Evolutionary conservation across 2,329 filamentous ascomycete species (phyloP), one percentile per base, ranked within the genome.

Genomic region (Penicillium brevicompactum): DNA sequence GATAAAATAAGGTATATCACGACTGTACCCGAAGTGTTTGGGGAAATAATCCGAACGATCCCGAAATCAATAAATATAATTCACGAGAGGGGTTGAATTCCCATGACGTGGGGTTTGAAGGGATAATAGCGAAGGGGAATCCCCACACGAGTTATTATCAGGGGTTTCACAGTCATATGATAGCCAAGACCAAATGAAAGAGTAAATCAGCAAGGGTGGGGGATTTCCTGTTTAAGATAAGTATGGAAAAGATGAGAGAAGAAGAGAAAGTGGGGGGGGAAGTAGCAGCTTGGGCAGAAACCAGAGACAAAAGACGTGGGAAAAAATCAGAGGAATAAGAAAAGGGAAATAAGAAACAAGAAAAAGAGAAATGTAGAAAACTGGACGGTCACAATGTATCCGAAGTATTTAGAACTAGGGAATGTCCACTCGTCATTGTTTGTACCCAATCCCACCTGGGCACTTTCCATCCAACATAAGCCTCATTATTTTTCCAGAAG

Each of bases 51-150:
- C 47, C 42, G 42, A 44, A 34, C 41, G 41, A 40, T 46, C 50
- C 41, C 42, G 52, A 49, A 49, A 49, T 42, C 24, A 42, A 18
- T 13, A n/a, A 38, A 41, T 30, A 31, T 21, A 18, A n/a, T 22
- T 27, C 41, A 31, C 40, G 21, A 41, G 43, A 54, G 51, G 46
- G 38, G 46, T 56, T 48, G 55, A 37, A 60, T 61, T 56, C 58
- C 54, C 56, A 62, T 60, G 56, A 62, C 53, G 56, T 46, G 53
- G 55, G 49, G 21, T 31, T 30, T 21, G 46, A 24, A 53, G 52
- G 30, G 13, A 31, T 32, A 42, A 47, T 46, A 46, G 18, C n/a
- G 56, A 18, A 46, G 47, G 40, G 46, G 45, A 40, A 34, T 38
- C 51, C 42, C 48, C 49, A 34, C 30, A 4, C n/a, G 43, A n/a